Evolutionary conservation across 306 rosid species (phyloP).

Genomic region (Citrullus amarus): DNA sequence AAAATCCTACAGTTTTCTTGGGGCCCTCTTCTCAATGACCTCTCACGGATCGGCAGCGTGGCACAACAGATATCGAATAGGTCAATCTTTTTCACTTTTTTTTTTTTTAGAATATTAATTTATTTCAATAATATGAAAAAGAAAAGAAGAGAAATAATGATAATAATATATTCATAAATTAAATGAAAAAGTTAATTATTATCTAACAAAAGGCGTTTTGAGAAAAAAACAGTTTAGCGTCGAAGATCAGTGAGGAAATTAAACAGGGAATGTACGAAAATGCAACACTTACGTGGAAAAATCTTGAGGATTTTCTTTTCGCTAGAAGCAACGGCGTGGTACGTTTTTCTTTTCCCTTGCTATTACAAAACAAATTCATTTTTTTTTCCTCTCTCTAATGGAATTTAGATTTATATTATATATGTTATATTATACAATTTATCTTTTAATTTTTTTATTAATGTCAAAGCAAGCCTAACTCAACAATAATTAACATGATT

Average conservation of each 20-base stretch:
- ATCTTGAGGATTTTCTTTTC: conserved; percentile 34
- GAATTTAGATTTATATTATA: too few species aligned
- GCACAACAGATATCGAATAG: conserved; percentile 47
- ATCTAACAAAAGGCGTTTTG: conserved; percentile 11
- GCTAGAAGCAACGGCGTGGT: conserved; percentile 53
- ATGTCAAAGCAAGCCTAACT: too few species aligned
- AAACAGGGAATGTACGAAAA: conserved; percentile 34
- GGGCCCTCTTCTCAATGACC: conserved; percentile 90
- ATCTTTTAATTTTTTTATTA: too few species aligned
- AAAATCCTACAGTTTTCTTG: conserved; percentile 51
- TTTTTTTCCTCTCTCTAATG: too few species aligned
- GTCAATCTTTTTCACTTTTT: conserved; percentile 8
- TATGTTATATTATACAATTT: too few species aligned
- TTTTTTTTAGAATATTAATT: neutral
- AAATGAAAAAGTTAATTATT: neutral
- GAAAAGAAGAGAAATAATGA: too few species aligned
- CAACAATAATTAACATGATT: too few species aligned
- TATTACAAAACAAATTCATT: neutral
- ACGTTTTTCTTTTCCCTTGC: conserved; percentile 3
- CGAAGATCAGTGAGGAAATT: conserved; percentile 50
- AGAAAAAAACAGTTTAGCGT: conserved; percentile 40
- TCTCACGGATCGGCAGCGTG: conserved; percentile 57
- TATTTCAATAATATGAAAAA: neutral
- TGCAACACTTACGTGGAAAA: conserved; percentile 51
- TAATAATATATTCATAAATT: too few species aligned